These are phyloP conservation scores for Canavalia ensiformis DNA, from an alignment of 306 rosid genomes.

Conservation along the genomic window DNA sequence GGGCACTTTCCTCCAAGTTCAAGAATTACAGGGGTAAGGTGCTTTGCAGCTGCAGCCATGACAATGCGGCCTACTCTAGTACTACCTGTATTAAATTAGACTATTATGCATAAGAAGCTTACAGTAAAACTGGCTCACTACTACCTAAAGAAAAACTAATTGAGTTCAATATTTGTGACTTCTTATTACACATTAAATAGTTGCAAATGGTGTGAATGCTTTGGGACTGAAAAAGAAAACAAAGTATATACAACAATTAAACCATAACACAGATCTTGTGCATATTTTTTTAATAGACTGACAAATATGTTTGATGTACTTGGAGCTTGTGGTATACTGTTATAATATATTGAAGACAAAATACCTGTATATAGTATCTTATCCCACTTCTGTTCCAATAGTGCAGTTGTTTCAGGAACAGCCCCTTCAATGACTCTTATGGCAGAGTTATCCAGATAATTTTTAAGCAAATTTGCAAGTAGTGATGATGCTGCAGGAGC, in stretches of 20 bases:
- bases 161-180: neutral
- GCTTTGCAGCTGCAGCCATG: constrained; percentile 94
- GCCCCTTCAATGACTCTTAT: constrained; percentile 54
- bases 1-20: constrained; percentile 97
- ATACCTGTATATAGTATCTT: constrained; percentile 72
- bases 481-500: constrained; percentile 66
- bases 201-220: neutral
- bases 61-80: constrained; percentile 87
- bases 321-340: neutral
- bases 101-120: constrained; percentile 38
- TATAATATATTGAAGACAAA: neutral
- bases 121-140: neutral
- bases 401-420: neutral
- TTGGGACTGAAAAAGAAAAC: no score
- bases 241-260: neutral
- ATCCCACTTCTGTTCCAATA: constrained; percentile 73
- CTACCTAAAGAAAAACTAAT: neutral
- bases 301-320: constrained; percentile 3
- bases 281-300: neutral
- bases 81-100: constrained; percentile 65
- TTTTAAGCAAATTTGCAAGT: constrained; percentile 53
- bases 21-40: constrained; percentile 81
- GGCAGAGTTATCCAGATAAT: constrained; percentile 61
- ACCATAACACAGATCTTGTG: neutral
- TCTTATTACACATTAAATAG: constrained; percentile 20